A percentile compares a stretch with the other conserved stretches of the same genome.
These are phyloP conservation scores for Annulohypoxylon maeteangense DNA, from an alignment of 495 filamentous ascomycete genomes.

Conservation along the genomic window DNA sequence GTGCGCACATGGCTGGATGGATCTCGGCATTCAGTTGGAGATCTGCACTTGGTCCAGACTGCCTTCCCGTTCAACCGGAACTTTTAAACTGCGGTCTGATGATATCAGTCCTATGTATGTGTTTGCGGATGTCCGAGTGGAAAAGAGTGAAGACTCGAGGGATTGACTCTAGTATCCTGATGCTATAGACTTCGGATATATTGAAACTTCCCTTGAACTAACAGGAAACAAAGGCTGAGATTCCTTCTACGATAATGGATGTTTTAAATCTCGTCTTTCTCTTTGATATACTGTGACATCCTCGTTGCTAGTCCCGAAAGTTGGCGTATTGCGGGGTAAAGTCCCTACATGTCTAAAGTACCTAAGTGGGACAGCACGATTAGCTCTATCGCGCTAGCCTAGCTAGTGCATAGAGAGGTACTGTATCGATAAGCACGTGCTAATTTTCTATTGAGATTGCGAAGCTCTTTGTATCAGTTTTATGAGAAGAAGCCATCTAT, in stretches of 20 bases:
- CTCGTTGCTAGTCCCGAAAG: slow-evolving; percentile 40
- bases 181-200: not conserved
- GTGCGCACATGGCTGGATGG: slow-evolving; percentile 22
- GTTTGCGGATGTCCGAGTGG: slow-evolving; percentile 28
- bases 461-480: not conserved
- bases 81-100: slow-evolving; percentile 12
- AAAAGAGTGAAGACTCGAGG: not conserved
- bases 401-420: slow-evolving; percentile 10
- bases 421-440: slow-evolving; percentile 43
- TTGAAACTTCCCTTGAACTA: not conserved
- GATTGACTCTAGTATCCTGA: not conserved
- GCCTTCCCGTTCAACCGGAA: slow-evolving; percentile 35
- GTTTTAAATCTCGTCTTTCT: not conserved
- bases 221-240: not conserved
- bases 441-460: not conserved
- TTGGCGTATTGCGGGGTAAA: slow-evolving; percentile 42
- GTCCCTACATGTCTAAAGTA: slow-evolving; percentile 32
- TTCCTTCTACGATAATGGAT: not conserved
- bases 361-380: not conserved
- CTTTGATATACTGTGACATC: slow-evolving; percentile 32
- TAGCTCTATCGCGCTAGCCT: not conserved
- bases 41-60: slow-evolving; percentile 17
- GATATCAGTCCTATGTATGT: slow-evolving; percentile 10
- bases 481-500: not conserved
- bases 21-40: slow-evolving; percentile 36